Evolutionary conservation across 495 filamentous ascomycete genomes (phyloP).

Genomic region (Trichodelitschia bisporula): DNA sequence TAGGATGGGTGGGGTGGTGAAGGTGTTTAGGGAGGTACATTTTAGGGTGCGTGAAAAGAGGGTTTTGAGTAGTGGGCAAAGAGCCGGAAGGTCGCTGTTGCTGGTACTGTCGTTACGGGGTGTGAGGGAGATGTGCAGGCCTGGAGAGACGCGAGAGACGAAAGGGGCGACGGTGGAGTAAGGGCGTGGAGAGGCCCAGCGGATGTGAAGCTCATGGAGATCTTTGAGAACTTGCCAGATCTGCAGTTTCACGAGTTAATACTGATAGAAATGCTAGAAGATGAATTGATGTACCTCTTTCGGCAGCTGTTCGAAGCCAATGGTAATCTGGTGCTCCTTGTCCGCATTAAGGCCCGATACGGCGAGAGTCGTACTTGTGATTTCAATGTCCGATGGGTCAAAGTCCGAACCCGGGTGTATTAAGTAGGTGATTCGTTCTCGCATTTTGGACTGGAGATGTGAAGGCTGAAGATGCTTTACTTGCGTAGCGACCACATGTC

Average conservation of each 20-base stretch:
- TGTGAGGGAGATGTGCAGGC: constrained; percentile 63
- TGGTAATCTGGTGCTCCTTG: constrained; percentile 58
- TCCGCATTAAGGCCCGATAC: constrained; percentile 31
- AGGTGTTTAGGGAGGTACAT: constrained; percentile 24
- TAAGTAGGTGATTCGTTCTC: constrained; percentile 63
- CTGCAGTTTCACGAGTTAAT: constrained; percentile 11
- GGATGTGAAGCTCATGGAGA: constrained; percentile 51
- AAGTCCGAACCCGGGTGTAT: constrained; percentile 26
- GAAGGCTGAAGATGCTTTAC: too few relatives aligned
- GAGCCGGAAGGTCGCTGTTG: too few relatives aligned
- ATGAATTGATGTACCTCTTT: constrained; percentile 23
- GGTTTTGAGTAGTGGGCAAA: constrained; percentile 37
- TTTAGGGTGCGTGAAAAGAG: constrained; percentile 30
- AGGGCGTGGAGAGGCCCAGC: constrained; percentile 38
- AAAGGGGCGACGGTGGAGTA: constrained; percentile 43
- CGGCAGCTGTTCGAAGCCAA: constrained; percentile 49
- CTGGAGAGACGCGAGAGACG: constrained; percentile 45
- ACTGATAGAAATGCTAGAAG: neutral
- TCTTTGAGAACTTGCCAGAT: constrained; percentile 35
- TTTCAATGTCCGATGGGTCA: constrained; percentile 29
- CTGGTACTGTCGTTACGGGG: constrained; percentile 23
- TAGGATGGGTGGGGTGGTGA: constrained; percentile 34
- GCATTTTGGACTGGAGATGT: too few relatives aligned
- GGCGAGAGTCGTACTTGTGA: constrained; percentile 24
- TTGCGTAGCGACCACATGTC: too few relatives aligned